Base-by-base conservation (phyloP, 1,284 basidiomycete genomes). In the Calocybe gambosa region DNA sequence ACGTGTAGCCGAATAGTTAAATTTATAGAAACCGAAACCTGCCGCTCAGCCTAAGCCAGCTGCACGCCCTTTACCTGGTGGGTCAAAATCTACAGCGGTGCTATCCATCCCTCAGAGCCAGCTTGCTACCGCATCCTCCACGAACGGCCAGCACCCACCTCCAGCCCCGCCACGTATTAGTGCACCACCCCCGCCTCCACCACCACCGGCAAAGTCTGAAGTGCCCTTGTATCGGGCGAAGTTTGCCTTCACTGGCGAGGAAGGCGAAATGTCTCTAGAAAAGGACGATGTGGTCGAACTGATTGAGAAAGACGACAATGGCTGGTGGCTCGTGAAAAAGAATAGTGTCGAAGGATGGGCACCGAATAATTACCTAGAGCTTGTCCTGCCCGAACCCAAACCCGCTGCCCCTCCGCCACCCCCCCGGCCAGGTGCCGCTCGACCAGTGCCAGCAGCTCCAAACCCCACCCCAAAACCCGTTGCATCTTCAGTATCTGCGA, bases 291-390 rank as follows among this genome's bases (percentile, higher is more conserved):
- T 90, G 2, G 89, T 98, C 1, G 93, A 98, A 65, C 74, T 99
- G 10, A 74, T 94, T 43, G 86, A 96, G 70, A 93, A 97, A 70
- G 93, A 96, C 54, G 80, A 91, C 50, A 93, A 93, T 58, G 93
- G 88, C 54, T 99, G 95, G 95, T 98, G 95, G 93, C 75, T 98
- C 36, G 86, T 98, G 42, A 91, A 88, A 73, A 94, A 91, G 68
- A 78, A 77, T 46, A 80, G 78, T 0, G 67, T 71, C 18, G 93
- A 98, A 64, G 95, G 93, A 12, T 99, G 94, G 94, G 89, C 93
- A 13, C 95, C 95, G 1, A 85, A 86, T 53, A 96, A 97, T 65
- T 97, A 97, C 61, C 80, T 94, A 20, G 89, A 94, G 61, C 74
- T 86, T 37, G 78, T 85, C 2, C 79, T 81, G 37, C 79, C 79